These are phyloP conservation scores for Cutaneotrichosporon cutaneum DNA, from an alignment of 1,284 basidiomycete genomes.

Conservation along the genomic window DNA sequence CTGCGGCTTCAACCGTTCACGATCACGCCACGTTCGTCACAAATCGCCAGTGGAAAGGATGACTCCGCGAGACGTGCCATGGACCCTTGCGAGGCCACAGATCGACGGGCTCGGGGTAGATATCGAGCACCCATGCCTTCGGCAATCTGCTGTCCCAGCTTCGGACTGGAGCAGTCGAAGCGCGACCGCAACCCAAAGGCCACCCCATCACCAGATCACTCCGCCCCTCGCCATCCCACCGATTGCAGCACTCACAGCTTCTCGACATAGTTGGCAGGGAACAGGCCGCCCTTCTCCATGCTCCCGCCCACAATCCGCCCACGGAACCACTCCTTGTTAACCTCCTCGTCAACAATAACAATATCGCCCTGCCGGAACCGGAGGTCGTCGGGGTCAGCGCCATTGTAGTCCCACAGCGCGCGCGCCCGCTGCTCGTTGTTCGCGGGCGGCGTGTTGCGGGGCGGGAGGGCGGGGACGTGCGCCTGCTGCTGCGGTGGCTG, in stretches of 20 bases:
- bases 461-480: background rate
- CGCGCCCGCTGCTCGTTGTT: slow-evolving; percentile 27
- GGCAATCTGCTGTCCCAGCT: too few species aligned
- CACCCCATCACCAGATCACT: too few species aligned
- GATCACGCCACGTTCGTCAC: too few species aligned
- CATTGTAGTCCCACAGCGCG: slow-evolving; percentile 49
- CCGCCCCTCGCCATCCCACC: background rate
- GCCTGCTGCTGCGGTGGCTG: background rate
- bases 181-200: background rate
- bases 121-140: too few species aligned
- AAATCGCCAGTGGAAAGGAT: too few species aligned
- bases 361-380: slow-evolving; percentile 44
- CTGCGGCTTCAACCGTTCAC: too few species aligned
- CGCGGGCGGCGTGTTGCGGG: background rate
- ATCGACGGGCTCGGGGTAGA: too few species aligned
- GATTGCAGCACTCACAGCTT: slow-evolving; percentile 35
- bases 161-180: too few species aligned
- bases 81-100: too few species aligned
- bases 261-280: slow-evolving; percentile 49
- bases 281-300: slow-evolving; percentile 38
- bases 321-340: slow-evolving; percentile 49
- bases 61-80: too few species aligned
- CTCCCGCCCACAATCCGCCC: slow-evolving; percentile 41
- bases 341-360: slow-evolving; percentile 48
- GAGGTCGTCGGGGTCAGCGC: slow-evolving; percentile 44